Evolutionary conservation across 2,329 filamentous ascomycete genomes (phyloP).

Genomic region (Lachnellula suecica): DNA sequence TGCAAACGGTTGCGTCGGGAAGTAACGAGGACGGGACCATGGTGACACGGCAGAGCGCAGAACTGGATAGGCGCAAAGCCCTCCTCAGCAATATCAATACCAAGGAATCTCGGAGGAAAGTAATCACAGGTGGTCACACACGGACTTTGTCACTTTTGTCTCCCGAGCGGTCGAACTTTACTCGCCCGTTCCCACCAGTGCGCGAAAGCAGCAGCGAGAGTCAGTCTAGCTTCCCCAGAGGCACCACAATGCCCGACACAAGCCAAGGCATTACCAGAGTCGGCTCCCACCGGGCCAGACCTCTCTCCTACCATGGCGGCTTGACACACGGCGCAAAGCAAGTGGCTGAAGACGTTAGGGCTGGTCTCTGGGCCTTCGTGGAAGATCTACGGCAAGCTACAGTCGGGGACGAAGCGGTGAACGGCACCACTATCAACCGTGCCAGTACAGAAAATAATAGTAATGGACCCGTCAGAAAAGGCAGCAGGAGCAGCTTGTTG

Average conservation of each 20-base stretch:
- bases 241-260: conserved; percentile 31
- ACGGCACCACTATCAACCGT: conserved; percentile 41
- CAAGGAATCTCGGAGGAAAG: conserved; percentile 50
- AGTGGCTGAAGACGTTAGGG: conserved; percentile 71
- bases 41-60: conserved; percentile 41
- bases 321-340: conserved; percentile 32
- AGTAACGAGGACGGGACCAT: conserved; percentile 22
- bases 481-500: conserved; percentile 34
- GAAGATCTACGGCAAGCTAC: conserved; percentile 95
- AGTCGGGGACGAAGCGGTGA: conserved; percentile 86
- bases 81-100: conserved; percentile 53
- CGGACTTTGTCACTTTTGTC: conserved; percentile 78
- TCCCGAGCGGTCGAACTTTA: conserved; percentile 38
- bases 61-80: conserved; percentile 73
- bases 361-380: conserved; percentile 90
- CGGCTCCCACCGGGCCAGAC: conserved; percentile 25
- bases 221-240: conserved; percentile 18
- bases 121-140: conserved; percentile 67
- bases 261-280: conserved; percentile 28
- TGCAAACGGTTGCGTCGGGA: conserved; percentile 35
- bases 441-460: conserved; percentile 34
- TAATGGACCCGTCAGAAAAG: conserved; percentile 32
- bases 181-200: conserved; percentile 32
- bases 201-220: conserved; percentile 33
- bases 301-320: conserved; percentile 32